Base-by-base conservation (phyloP, 2,329 filamentous ascomycete genomes). In the Mycosphaerelloides madeirae region DNA sequence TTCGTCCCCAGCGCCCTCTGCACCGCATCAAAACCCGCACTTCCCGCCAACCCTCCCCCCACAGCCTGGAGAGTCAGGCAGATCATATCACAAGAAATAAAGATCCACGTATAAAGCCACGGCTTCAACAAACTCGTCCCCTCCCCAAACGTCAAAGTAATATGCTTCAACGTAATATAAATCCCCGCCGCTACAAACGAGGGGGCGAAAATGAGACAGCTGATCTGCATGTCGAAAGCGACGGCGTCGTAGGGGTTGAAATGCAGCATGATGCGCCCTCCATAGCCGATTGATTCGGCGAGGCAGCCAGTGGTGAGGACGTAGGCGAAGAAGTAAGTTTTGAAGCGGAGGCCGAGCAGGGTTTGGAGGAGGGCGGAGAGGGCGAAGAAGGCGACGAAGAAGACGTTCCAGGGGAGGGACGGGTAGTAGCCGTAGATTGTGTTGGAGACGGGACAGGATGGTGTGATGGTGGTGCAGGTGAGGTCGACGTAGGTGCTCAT, bases 31-130 rank as follows among this genome's bases (percentile, higher is more conserved):
- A 59, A 61, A 3, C 34, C 35, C 6, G 60, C 62, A n/a, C 61
- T 54, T 2, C 64, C 64, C 0, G 70, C 68, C 20, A 71, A 59
- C 15, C 68, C 70, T n/a, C 70, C 70, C 29, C 71, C 70, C 1
- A 62, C 63, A 11, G 69, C 70, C 54, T 74, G 70, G 3, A 70
- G 60, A 11, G 72, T 46, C 14, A 74, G 65, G 6, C 68, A 71
- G 29, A 71, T 49, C 38, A 73, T 52, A 48, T 77, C 74, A 55
- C 68, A 72, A 2, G 67, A 64, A 44, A 77, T 71, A 60, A 77
- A 77, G 40, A 77, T 69, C 49, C 68, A 71, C 2, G 73, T 71
- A 51, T 76, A 76, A 1, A 70, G 63, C 3, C 54, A 58, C 0
- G 74, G 70, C 18, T 59, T 61, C 20, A 74, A 53, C 1, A 66